phyloP scores from a whole-genome alignment of 108 stramenopile species.

The Cyclotella baltica region DNA sequence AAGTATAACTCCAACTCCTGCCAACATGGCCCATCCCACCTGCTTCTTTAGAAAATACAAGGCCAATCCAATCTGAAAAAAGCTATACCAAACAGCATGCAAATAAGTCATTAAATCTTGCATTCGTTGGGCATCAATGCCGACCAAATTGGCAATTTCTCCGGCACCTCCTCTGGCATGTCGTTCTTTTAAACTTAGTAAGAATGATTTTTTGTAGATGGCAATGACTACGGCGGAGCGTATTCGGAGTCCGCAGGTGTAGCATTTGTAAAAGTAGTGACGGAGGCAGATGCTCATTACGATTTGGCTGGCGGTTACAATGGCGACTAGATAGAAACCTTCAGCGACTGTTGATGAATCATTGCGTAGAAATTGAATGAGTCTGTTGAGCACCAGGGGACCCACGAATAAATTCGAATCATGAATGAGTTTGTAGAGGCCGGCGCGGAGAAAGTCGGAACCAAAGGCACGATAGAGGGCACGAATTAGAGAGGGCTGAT shows the following conservation, averaged over 20 bases:
- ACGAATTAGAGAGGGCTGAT: slow-evolving; percentile 58
- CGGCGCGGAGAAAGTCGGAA: slow-evolving; percentile 69
- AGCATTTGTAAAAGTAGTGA: slow-evolving; percentile 95
- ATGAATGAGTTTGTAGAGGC: slow-evolving; percentile 84
- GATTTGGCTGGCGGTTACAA: slow-evolving; percentile 78
- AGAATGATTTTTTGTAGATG: slow-evolving; percentile 89
- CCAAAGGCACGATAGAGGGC: slow-evolving; percentile 79
- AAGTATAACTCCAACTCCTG: slow-evolving; percentile 88
- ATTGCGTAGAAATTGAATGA: slow-evolving; percentile 77
- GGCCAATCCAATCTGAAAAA: slow-evolving; percentile 83
- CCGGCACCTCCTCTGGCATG: slow-evolving; percentile 61
- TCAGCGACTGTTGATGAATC: slow-evolving; percentile 58
- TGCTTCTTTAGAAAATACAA: slow-evolving; percentile 87
- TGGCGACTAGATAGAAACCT: slow-evolving; percentile 63
- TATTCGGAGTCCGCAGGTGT: slow-evolving; percentile 84
- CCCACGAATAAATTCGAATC: slow-evolving; percentile 90
- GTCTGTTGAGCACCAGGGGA: slow-evolving; percentile 79
- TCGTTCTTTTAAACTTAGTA: slow-evolving; percentile 71
- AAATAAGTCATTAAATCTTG: slow-evolving; percentile 87
- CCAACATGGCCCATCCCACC: slow-evolving; percentile 79
- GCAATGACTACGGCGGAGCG: slow-evolving; percentile 84
- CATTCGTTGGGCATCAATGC: slow-evolving; percentile 92
- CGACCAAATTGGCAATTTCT: slow-evolving; percentile 92
- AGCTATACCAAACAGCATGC: slow-evolving; percentile 83
- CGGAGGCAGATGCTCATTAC: slow-evolving; percentile 83